Evolutionary conservation across 306 rosid genomes (phyloP).

Genomic region (Glycine tomentella): DNA sequence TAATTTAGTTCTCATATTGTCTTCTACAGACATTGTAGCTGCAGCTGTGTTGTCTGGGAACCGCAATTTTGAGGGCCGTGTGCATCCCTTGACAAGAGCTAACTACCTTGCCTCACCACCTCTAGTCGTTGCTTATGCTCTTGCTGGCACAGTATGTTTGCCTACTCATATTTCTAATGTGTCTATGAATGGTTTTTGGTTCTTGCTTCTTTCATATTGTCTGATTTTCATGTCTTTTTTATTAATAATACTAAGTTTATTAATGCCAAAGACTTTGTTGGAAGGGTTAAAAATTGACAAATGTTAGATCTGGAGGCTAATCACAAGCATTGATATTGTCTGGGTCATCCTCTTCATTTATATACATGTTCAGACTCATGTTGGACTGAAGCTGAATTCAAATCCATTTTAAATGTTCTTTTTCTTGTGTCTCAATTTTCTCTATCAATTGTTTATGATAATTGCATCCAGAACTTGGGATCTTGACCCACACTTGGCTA

Average conservation of each 20-base stretch:
- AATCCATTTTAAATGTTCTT: too few relatives aligned
- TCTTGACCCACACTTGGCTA: too few relatives aligned
- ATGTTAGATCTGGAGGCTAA: too few relatives aligned
- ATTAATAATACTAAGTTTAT: background rate
- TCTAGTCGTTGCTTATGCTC: conserved; percentile 94
- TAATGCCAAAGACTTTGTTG: conserved; percentile 21
- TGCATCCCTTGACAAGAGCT: conserved; percentile 94
- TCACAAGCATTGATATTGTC: too few relatives aligned
- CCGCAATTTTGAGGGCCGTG: conserved; percentile 99
- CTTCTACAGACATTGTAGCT: conserved; percentile 78
- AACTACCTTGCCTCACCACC: conserved; percentile 99
- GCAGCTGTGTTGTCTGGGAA: conserved; percentile 98
- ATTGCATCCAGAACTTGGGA: too few relatives aligned
- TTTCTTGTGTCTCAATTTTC: too few relatives aligned
- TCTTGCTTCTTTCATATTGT: background rate
- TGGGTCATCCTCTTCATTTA: background rate
- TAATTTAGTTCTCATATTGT: conserved; percentile 35
- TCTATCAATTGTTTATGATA: too few relatives aligned
- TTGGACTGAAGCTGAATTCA: too few relatives aligned
- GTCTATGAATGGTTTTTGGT: conserved; percentile 32
- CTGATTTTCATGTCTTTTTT: conserved; percentile 25
- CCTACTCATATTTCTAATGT: conserved; percentile 29
- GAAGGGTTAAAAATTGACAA: background rate
- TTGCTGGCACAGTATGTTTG: conserved; percentile 88
- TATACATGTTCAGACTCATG: background rate